Base-by-base conservation (phyloP, 192 early-diverging fungal genomes). In the Powellomyces hirtus region DNA sequence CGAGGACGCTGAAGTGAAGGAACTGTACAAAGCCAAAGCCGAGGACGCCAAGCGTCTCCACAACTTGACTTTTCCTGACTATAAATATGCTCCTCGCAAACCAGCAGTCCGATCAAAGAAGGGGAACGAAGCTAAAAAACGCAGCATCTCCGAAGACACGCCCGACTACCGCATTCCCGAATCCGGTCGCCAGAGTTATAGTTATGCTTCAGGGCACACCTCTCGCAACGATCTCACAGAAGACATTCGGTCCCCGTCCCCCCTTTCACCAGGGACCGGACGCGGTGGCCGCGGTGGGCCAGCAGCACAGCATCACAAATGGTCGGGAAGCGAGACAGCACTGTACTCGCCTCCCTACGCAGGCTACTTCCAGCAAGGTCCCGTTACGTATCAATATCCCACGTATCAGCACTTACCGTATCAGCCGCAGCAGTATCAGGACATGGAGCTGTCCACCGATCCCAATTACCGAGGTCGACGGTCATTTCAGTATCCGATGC, bases 1-100 rank as follows among this genome's bases (percentile, higher is more conserved):
- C 60, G 86, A 90, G 51, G 45, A 74, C 22, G 80, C 81, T 18
- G 64, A 78, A 24, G 77, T 85, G 34, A 89, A 88, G 61, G 66
- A 68, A 4, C 75, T 70, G 37, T 90, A 82, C 55, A 72, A 80
- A 3, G 38, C 62, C 22, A 78, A 76, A 71, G 62, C 75, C 72
- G 34, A 87, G 22, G 46, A 66, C 8, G 77, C 74, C 22, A 82
- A 83, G 38, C 73, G 72, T 29, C 72, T 80, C 40, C 86, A 88
- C 66, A 73, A 68, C 1, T 63, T 66, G 27, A 68, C 70, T 31
- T 74, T 82, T 37, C 82, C 82, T 0, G 81, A 77, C n/a, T 83
- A 81, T 68, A 79, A 82, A 53, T 83, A 80, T 46, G 67, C 76
- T 0, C 79, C 81, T 20, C 67, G 71, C 31, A 75, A 75, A 34